These are phyloP conservation scores for Cinnamomum micranthum DNA, from an alignment of 164 flowering plant species.

Conservation along the genomic window DNA sequence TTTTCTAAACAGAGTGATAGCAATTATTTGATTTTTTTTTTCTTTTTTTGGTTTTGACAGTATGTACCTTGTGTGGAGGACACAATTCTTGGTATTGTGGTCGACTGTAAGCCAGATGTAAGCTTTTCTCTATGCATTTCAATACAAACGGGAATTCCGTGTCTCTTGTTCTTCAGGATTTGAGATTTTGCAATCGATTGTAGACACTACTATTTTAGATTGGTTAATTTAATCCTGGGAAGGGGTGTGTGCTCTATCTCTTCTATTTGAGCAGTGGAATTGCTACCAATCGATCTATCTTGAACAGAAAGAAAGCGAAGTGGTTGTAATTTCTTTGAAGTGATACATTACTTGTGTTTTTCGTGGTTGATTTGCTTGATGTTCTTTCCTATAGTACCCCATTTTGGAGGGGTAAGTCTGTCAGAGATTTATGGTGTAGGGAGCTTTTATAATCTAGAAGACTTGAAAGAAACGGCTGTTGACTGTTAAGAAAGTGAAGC, in stretches of 20 bases:
- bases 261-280: neutral
- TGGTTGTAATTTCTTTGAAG: neutral
- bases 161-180: neutral
- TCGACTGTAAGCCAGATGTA: constrained; percentile 88
- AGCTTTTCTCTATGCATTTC: constrained; percentile 25
- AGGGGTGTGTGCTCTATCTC: neutral
- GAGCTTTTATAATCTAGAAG: no score
- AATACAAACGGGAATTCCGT: neutral
- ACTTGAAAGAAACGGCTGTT: no score
- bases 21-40: neutral
- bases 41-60: constrained; percentile 36
- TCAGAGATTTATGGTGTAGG: no score
- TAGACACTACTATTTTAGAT: neutral
- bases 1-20: neutral
- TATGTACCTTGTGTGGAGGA: constrained; percentile 87
- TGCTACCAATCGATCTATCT: no score
- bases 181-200: neutral
- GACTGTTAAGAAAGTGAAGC: no score
- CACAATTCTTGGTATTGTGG: constrained; percentile 83
- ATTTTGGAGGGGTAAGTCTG: no score
- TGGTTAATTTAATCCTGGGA: neutral
- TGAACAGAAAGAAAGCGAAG: no score
- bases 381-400: neutral
- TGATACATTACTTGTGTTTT: neutral
- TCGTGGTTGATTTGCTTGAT: neutral